Evolutionary conservation across 495 filamentous ascomycete species (phyloP).

Genomic region (Darksidea phi): DNA sequence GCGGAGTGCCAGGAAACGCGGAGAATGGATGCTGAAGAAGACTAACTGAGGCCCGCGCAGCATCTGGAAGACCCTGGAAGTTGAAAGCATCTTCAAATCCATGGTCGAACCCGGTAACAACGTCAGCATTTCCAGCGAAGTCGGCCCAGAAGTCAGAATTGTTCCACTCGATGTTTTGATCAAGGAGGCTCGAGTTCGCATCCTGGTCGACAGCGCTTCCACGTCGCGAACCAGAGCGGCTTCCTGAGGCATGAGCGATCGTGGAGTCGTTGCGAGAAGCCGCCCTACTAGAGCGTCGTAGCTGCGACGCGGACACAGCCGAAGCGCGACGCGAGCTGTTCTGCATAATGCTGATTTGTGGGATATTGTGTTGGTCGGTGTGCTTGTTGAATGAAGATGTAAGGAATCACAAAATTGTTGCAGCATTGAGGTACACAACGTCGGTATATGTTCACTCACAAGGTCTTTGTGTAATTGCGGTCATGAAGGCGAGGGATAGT

Average conservation of each 20-base stretch:
- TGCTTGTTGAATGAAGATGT: not conserved
- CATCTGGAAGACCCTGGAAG: not conserved
- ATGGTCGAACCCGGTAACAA: not conserved
- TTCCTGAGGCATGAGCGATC: not conserved
- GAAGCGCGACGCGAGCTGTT: not conserved
- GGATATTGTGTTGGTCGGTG: not conserved
- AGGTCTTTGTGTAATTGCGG: conserved; percentile 15
- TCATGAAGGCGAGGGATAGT: not conserved
- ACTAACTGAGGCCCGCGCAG: not conserved
- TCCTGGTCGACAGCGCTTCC: not conserved
- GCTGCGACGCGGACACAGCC: not conserved
- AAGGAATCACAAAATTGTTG: not conserved
- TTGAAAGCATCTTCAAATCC: not conserved
- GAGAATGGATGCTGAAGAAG: not conserved
- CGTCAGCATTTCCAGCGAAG: not conserved
- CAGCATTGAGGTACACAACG: not conserved
- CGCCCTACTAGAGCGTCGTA: not conserved
- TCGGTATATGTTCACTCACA: conserved; percentile 14
- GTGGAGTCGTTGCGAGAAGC: not conserved
- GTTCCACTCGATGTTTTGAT: not conserved
- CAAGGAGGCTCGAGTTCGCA: not conserved
- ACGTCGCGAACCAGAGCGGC: not conserved
- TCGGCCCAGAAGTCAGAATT: not conserved
- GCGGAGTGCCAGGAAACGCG: not conserved
- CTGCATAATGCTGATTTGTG: not conserved